Evolutionary conservation across 441 rosid genomes (phyloP), one percentile per base, ranked within the genome.

Genomic region (Mallotus repandus): DNA sequence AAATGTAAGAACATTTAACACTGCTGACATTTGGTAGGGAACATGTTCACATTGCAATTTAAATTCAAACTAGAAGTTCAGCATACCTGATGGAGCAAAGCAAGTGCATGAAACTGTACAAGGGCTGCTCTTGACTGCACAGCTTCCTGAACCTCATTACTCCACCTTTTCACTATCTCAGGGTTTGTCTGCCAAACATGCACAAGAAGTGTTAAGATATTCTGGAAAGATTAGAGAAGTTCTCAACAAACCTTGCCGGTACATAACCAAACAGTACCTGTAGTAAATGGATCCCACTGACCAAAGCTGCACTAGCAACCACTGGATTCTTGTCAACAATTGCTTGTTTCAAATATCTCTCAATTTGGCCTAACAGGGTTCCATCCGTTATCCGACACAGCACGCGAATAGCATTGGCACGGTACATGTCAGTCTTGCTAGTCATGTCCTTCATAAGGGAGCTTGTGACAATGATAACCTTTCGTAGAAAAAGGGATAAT

Each of bases 361-460:
- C 98, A n/a, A 93, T 92, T 73, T 96, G 99, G 72, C 96, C 84
- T 15, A 96, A 88, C 74, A 96, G 97, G 72, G 96, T 89, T 77
- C 99, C 98, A 48, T 96, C 99, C 16, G 93, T 93, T 70, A 96
- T 93, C 63, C 86, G 91, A 76, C 99, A 96, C 74, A 96, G 96
- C 76, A 96, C 98, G 73, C 99, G 94, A 70, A 96, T 96, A 48
- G 97, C 97, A 87, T 96, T 96, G 54, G 98, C 98, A 68, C 97
- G 91, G 78, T 93, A 96, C 98, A 92, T 91, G 79, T 96, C 98
- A 29, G 94, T 96, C 86, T 92, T 96, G 86, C 98, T 93, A 82
- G 86, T 96, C 99, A 93, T 96, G 86, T 96, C 97, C 87, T 92
- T 96, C 99, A 96, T 93, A 14, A 96, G 90, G 59, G 97, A 96